These are phyloP conservation scores for Golubevia sp. DNA, from an alignment of 1,284 basidiomycete species.

Conservation along the genomic window DNA sequence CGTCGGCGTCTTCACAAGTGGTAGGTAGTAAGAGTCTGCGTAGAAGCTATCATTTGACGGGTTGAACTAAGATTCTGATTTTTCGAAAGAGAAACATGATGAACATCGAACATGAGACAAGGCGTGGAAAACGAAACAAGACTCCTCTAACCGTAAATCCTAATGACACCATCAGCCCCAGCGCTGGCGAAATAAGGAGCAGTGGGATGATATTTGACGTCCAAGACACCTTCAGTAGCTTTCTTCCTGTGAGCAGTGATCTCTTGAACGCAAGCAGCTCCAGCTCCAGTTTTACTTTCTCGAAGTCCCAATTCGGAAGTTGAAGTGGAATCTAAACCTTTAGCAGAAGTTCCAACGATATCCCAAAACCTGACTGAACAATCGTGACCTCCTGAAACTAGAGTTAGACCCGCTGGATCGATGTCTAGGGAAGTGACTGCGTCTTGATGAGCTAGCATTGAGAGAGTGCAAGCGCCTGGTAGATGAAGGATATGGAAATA, in stretches of 20 bases:
- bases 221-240: slow-evolving; percentile 85
- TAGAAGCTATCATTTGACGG: too few relatives aligned
- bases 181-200: slow-evolving; percentile 87
- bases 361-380: slow-evolving; percentile 96
- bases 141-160: slow-evolving; percentile 72
- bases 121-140: too few relatives aligned
- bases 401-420: slow-evolving; percentile 80
- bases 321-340: too few relatives aligned
- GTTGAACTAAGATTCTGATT: too few relatives aligned
- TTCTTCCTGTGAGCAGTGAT: slow-evolving; percentile 84
- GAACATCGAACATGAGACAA: too few relatives aligned
- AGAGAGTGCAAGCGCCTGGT: slow-evolving; percentile 79
- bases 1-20: too few relatives aligned
- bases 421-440: slow-evolving; percentile 88
- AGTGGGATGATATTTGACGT: slow-evolving; percentile 80
- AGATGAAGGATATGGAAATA: too few relatives aligned
- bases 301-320: slow-evolving; percentile 7
- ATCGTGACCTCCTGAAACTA: slow-evolving; percentile 90
- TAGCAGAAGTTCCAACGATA: slow-evolving; percentile 69
- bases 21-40: too few relatives aligned
- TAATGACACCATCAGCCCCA: slow-evolving; percentile 91
- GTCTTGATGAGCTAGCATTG: slow-evolving; percentile 87
- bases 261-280: slow-evolving; percentile 79
- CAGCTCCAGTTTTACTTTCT: slow-evolving; percentile 8
- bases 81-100: too few relatives aligned